Base-by-base conservation (phyloP, 2,329 filamentous ascomycete species). In the Cephalotrichum gorgonifer region DNA sequence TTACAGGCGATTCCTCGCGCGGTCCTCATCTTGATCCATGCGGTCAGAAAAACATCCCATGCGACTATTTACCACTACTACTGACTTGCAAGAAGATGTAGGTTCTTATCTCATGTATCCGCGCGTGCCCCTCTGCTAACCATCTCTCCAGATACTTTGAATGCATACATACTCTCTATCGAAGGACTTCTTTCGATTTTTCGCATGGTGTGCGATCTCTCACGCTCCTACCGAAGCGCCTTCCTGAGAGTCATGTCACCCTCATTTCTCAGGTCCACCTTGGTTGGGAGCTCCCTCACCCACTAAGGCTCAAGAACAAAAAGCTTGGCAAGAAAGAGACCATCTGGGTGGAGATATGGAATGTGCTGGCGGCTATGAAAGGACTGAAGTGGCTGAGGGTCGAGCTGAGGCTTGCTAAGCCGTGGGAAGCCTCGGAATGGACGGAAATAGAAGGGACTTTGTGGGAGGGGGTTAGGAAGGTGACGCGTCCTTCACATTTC, bases 51-150 rank as follows among this genome's bases (percentile, higher is more conserved):
- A 33, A 31, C 3, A 43, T 49, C 17, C 49, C 22, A 26, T 53
- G 51, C 45, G n/a, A 48, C 35, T 50, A 54, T 35, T 12, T 51
- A 25, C 48, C 44, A 22, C 20, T 54, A 31, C 27, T 54, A 30
- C 43, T 54, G 39, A 48, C 51, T 15, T 54, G 51, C 47, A 53
- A 52, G 35, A 47, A 49, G 42, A 53, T 52, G 53, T 54, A 53
- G 31, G 47, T 47, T 50, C 51, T 28, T 50, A 30, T 48, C 17
- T 47, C 7, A 20, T n/a, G 45, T 22, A 27, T 45, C 43, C 25
- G 23, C 25, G 22, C 14, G 8, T 38, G n/a, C 43, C 49, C 41
- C 30, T 49, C 46, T 47, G 48, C 47, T 53, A 28, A 53, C 28
- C 38, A 31, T 48, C 22, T 44, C 26, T 41, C 31, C 17, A 54